phyloP scores from a whole-genome alignment of 1,284 basidiomycete species.

The Melampsora larici-populina region DNA sequence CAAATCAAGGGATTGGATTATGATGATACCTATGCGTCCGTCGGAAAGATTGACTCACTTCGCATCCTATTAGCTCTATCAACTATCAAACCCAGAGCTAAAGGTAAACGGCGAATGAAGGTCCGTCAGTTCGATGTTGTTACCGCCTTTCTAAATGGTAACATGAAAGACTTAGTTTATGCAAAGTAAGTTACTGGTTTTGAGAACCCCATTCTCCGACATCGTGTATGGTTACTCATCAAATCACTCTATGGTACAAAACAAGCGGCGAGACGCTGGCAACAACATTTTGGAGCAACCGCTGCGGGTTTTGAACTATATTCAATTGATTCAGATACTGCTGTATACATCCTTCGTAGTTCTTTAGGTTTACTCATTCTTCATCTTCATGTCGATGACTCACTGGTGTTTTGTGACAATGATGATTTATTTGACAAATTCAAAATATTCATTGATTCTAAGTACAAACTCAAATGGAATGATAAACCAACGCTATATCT shows the following conservation, averaged over 20 bases:
- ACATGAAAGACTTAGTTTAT: too few relatives aligned
- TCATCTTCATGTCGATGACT: neutral
- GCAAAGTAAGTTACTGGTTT: neutral
- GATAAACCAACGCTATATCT: too few relatives aligned
- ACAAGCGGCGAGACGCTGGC: neutral
- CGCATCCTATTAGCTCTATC: neutral
- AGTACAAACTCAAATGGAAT: too few relatives aligned
- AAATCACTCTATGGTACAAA: neutral
- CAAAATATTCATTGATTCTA: too few relatives aligned
- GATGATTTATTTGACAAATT: too few relatives aligned
- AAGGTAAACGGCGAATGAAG: neutral
- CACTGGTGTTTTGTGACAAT: too few relatives aligned
- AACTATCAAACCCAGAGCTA: neutral
- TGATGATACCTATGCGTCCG: constrained; percentile 10
- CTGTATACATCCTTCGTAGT: neutral
- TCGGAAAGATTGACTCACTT: neutral
- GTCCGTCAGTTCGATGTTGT: constrained; percentile 15
- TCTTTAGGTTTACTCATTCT: neutral
- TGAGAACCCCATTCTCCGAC: neutral
- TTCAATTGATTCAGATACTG: neutral
- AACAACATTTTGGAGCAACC: neutral
- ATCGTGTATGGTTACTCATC: neutral
- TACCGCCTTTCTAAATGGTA: too few relatives aligned
- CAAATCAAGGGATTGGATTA: too few relatives aligned
- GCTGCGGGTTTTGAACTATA: neutral